Evolutionary conservation across 805 yeast genomes (phyloP), one percentile per base, ranked within the genome.

Genomic region (Candida rishiriensis): DNA sequence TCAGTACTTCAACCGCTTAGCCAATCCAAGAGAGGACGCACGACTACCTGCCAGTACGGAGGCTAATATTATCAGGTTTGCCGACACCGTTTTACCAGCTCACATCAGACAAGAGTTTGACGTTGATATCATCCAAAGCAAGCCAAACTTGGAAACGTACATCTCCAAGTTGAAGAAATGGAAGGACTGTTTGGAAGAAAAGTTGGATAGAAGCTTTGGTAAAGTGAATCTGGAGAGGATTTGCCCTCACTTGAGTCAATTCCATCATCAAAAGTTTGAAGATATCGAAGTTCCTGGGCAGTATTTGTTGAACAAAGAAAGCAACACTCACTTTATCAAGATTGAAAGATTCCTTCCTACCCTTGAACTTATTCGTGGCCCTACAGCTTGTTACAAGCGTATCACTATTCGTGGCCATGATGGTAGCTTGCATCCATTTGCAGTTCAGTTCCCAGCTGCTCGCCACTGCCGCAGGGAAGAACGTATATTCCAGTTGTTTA

Each of bases 281-380:
- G 99, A 93, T 40, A 88, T 93, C 46, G 99, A 93, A 63, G 82
- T 93, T 46, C 99, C 99, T 0, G 99, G 99, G 1, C 99, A 93
- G 61, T 93, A 93, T 59, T 69, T 90, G 59, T 71, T 88, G 68
- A 86, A 88, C 62, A 85, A 83, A 61, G 98, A 91, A 56, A 88
- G 75, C 64, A 88, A 76, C 63, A 91, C 88, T 60, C 96, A 91
- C 63, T 95, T 93, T 62, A 77, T 88, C 40, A 93, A 93, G 72
- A 87, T 93, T 56, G 97, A 89, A 50, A 73, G 99, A 46, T 95
- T 93, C 66, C 68, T 93, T 63, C 95, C 98, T 2, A 80, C 87
- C 0, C 79, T 93, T 42, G 96, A 88, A 48, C 76, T 90, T 50
- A 86, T 89, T 4, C 79, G 99, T 46, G 95, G 97, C 1, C 84